Evolutionary conservation across 805 yeast species (phyloP).

Genomic region (Candida nanaspora): DNA sequence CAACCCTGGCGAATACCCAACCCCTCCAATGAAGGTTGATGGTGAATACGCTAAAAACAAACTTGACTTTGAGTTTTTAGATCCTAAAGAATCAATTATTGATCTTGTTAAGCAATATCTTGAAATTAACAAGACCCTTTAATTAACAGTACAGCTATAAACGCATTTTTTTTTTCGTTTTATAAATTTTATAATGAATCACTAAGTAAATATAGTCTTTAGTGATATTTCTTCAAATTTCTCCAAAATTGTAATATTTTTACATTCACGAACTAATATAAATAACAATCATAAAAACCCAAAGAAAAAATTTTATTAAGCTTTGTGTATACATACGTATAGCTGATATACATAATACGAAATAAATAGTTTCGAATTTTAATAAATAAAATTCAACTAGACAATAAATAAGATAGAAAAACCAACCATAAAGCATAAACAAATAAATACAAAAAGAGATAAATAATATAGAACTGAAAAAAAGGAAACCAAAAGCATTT

Average conservation of each 20-base stretch:
- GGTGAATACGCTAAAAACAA: too few species aligned
- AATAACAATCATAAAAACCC: too few species aligned
- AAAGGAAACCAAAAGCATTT: too few species aligned
- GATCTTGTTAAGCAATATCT: constrained; percentile 5
- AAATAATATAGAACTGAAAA: neutral
- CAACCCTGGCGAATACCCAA: neutral
- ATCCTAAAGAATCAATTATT: constrained; percentile 2
- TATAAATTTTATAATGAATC: too few species aligned
- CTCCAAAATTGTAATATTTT: too few species aligned
- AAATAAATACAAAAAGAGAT: neutral
- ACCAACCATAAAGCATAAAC: neutral
- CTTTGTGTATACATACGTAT: too few species aligned
- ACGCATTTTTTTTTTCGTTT: too few species aligned
- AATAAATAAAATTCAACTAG: constrained; percentile 1
- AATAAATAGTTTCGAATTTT: neutral
- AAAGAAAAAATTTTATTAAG: too few species aligned
- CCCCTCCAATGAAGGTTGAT: constrained; percentile 1
- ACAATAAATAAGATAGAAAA: neutral
- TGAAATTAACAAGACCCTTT: constrained; percentile 4
- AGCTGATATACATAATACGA: too few species aligned
- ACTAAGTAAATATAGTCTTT: too few species aligned
- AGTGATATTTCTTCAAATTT: too few species aligned
- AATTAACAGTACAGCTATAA: neutral
- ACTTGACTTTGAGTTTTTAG: constrained; percentile 1
- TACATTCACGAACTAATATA: too few species aligned